Percentiles rank a stretch among this genome's conserved stretches.
Evolutionary conservation across 192 early-diverging fungal genomes (phyloP).

Genomic region (Rhizoclosmatium sp.): DNA sequence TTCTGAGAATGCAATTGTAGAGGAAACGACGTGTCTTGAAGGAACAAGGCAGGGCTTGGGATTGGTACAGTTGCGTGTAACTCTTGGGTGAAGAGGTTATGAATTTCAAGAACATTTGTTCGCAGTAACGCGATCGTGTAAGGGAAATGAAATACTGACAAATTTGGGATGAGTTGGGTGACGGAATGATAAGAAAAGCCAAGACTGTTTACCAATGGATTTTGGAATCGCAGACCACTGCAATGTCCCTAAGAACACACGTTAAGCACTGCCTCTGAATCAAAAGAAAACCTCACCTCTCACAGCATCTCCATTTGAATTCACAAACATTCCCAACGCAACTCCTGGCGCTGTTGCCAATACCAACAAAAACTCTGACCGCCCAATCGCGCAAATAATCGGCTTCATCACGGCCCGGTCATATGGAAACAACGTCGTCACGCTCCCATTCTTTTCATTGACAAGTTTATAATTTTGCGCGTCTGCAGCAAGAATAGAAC

Average conservation of each 20-base stretch:
- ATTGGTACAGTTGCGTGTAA: conserved; percentile 62
- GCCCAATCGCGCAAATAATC: conserved; percentile 64
- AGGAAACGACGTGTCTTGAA: conserved; percentile 57
- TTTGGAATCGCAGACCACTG: conserved; percentile 61
- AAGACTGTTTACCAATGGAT: conserved; percentile 54
- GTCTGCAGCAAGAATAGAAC: conserved; percentile 74
- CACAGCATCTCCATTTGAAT: conserved; percentile 71
- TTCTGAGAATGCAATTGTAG: conserved; percentile 32
- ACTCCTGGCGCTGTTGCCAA: conserved; percentile 55
- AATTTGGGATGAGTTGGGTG: not conserved
- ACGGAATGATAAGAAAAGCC: not conserved
- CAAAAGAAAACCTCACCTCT: conserved; percentile 61
- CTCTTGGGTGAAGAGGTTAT: conserved; percentile 74
- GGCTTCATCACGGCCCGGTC: conserved; percentile 62
- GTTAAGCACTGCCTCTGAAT: not conserved
- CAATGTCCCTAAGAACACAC: conserved; percentile 50
- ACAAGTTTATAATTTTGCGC: conserved; percentile 74
- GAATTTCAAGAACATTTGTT: conserved; percentile 76
- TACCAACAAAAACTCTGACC: conserved; percentile 78
- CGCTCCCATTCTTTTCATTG: conserved; percentile 51
- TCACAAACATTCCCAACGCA: conserved; percentile 78
- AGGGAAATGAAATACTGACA: conserved; percentile 75
- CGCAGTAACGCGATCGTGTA: conserved; percentile 74
- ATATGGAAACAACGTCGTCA: conserved; percentile 60
- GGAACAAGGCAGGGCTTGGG: conserved; percentile 38